Evolutionary conservation across 208 protist species (phyloP), one percentile per base, ranked within the genome.

Genomic region (Leishmania braziliensis): DNA sequence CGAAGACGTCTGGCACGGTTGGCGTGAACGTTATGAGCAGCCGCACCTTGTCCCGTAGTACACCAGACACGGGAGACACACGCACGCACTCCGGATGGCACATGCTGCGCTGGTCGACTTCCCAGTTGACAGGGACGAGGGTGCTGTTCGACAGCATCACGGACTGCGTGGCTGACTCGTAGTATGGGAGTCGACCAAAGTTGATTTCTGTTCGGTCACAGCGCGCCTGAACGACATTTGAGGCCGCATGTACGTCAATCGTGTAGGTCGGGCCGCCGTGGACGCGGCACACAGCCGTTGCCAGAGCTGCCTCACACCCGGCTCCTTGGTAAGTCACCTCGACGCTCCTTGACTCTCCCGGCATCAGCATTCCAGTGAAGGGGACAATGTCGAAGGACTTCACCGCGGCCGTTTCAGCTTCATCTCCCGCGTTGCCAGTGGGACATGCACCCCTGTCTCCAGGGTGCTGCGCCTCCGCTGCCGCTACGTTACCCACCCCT

Each of bases 351-450:
- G 81, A 85, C 75, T 84, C 94, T 18, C 97, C 98, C 1, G 98
- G 95, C 50, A 84, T 76, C 39, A 99, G 90, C 26, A 84, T 84
- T 46, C 97, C 97, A 12, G 92, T 85, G 79, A 98, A 98, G 20
- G 98, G 98, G 0, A 98, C 82, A 81, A 99, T 91, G 84, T 99
- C 98, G 82, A 99, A 99, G 16, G 88, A 83, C 50, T 90, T 90
- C 60, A 62, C 69, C 56, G 69, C 84, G 56, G 54, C 33, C 18
- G 56, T 39, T 8, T 84, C 33, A 29, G 74, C 60, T 6, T 46
- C 18, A 43, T 75, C 77, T 86, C 90, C 8, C 29, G 78, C 36
- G 81, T 10, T 66, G 60, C n/a, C 4, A 81, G 46, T 39, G 68
- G 33, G 39, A 65, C 58, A 29, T 54, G 53, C 4, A 20, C n/a